Evolutionary conservation across 495 filamentous ascomycete species (phyloP).

Genomic region (Astrothelium subdiscretum): DNA sequence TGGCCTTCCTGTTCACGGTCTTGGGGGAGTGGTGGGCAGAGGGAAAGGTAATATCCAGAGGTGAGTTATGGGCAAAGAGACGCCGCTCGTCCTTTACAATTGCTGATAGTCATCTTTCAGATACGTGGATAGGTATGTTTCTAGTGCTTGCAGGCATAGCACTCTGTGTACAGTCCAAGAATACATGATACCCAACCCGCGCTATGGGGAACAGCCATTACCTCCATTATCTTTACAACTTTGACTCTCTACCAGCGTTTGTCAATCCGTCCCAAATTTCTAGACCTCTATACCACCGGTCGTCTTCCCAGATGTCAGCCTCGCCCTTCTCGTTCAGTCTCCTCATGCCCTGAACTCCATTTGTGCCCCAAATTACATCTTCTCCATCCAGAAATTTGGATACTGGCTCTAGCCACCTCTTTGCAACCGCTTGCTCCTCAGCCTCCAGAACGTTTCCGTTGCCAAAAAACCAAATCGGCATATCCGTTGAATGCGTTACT

Average conservation of each 20-base stretch:
- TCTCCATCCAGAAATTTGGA: slow-evolving; percentile 34
- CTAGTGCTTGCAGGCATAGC: slow-evolving; percentile 74
- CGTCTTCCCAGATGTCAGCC: slow-evolving; percentile 36
- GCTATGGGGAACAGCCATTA: neutral
- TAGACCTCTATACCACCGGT: slow-evolving; percentile 35
- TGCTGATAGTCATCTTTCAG: slow-evolving; percentile 27
- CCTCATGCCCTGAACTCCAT: slow-evolving; percentile 31
- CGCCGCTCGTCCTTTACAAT: neutral
- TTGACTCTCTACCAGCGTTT: slow-evolving; percentile 3
- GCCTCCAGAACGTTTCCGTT: slow-evolving; percentile 31
- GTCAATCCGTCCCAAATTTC: slow-evolving; percentile 35
- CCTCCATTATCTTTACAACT: slow-evolving; percentile 4
- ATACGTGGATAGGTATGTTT: slow-evolving; percentile 83
- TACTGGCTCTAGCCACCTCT: slow-evolving; percentile 33
- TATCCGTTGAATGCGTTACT: slow-evolving; percentile 46
- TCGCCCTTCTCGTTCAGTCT: slow-evolving; percentile 34
- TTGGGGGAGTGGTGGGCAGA: slow-evolving; percentile 93
- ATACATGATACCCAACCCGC: neutral
- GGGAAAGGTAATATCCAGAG: slow-evolving; percentile 69
- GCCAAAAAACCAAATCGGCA: slow-evolving; percentile 48
- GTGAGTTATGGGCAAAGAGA: slow-evolving; percentile 30
- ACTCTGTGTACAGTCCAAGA: slow-evolving; percentile 59
- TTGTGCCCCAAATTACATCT: slow-evolving; percentile 31
- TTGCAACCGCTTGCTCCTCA: slow-evolving; percentile 34
- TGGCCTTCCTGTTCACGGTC: slow-evolving; percentile 92